Percentiles rank a stretch among this genome's conserved stretches.
These are phyloP conservation scores for Pezicula neosporulosa DNA, from an alignment of 2,329 filamentous ascomycete genomes.

Conservation along the genomic window DNA sequence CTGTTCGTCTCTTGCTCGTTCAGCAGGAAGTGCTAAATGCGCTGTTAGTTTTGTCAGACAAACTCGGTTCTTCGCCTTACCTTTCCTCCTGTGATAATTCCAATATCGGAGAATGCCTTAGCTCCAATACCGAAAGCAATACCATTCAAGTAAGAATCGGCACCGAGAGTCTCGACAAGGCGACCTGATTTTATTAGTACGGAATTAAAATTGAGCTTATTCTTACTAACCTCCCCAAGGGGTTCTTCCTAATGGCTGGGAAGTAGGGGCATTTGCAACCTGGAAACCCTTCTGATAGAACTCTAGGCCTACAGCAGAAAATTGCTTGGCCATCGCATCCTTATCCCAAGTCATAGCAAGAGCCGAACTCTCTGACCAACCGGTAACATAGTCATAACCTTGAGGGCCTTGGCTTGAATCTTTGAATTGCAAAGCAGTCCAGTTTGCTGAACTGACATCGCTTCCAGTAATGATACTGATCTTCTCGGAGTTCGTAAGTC, in stretches of 20 bases:
- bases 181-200: constrained; percentile 2
- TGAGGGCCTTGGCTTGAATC: constrained; percentile 11
- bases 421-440: constrained; percentile 10
- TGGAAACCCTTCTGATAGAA: constrained; percentile 14
- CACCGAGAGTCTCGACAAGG: constrained; percentile 11
- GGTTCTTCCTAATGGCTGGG: constrained; percentile 13
- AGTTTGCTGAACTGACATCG: constrained; percentile 10
- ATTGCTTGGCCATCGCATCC: constrained; percentile 8
- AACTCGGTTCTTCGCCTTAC: neutral
- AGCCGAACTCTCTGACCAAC: constrained; percentile 9
- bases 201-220: neutral
- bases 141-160: constrained; percentile 15
- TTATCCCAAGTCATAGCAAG: constrained; percentile 13
- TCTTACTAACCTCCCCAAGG: constrained; percentile 7
- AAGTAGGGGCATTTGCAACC: constrained; percentile 9
- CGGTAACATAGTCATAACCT: constrained; percentile 14
- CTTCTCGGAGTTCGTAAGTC: constrained; percentile 39
- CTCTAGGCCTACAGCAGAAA: constrained; percentile 11
- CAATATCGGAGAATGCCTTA: constrained; percentile 10
- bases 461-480: constrained; percentile 33
- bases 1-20: constrained; percentile 18
- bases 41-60: neutral
- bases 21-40: constrained; percentile 26
- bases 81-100: constrained; percentile 12
- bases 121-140: constrained; percentile 14